Percentiles rank a stretch among this genome's conserved stretches.
Conservation (phyloP, 495 filamentous ascomycete species). For the Penicillium atrosanguineum region DNA sequence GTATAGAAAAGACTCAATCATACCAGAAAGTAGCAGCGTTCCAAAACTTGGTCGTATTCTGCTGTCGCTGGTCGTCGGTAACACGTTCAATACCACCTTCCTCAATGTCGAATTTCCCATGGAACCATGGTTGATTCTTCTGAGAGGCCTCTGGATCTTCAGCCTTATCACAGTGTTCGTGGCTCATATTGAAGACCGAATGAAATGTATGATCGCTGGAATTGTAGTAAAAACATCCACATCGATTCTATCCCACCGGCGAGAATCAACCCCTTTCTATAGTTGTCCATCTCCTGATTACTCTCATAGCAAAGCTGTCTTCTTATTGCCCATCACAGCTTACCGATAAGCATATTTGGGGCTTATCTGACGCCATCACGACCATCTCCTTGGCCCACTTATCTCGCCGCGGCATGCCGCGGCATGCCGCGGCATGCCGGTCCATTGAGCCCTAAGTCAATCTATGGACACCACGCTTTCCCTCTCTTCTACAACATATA, state of each 20-base stretch:
- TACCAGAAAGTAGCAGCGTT: slow-evolving; percentile 52
- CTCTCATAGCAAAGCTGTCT: slow-evolving; percentile 32
- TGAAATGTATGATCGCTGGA: background rate
- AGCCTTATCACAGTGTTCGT: background rate
- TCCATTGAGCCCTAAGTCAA: slow-evolving; percentile 15
- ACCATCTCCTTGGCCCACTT: slow-evolving; percentile 4
- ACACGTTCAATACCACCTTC: slow-evolving; percentile 65
- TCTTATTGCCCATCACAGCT: slow-evolving; percentile 1
- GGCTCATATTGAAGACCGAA: slow-evolving; percentile 1
- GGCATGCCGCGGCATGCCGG: slow-evolving; percentile 32
- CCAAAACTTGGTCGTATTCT: slow-evolving; percentile 50
- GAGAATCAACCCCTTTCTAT: slow-evolving; percentile 6
- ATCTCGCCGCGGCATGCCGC: slow-evolving; percentile 29
- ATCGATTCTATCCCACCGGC: background rate
- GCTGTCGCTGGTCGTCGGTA: slow-evolving; percentile 56
- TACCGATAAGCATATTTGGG: slow-evolving; percentile 18
- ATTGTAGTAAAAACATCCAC: too few species aligned
- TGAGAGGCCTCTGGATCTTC: background rate
- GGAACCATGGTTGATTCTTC: slow-evolving; percentile 5
- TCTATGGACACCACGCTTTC: background rate
- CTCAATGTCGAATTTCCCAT: slow-evolving; percentile 51
- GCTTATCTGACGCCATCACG: slow-evolving; percentile 23
- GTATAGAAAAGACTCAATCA: background rate
- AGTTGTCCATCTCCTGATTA: background rate
- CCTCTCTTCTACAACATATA: background rate